Evolutionary conservation across 108 stramenopile species (phyloP).

Genomic region (Skeletonema tropicum): DNA sequence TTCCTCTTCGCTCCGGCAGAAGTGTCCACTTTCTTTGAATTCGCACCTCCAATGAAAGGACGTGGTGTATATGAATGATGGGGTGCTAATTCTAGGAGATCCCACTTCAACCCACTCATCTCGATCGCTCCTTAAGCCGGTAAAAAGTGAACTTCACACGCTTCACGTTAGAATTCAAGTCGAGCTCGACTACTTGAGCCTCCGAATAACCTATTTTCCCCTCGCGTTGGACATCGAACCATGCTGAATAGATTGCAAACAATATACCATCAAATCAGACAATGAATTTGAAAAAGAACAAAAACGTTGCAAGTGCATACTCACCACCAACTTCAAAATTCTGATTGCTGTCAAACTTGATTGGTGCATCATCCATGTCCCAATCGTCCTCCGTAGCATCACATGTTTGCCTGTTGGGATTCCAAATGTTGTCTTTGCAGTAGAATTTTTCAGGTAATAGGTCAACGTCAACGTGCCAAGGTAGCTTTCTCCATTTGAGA

Average conservation of each 20-base stretch:
- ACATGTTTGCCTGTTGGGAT: conserved; percentile 62
- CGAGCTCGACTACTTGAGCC: conserved; percentile 68
- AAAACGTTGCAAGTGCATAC: neutral
- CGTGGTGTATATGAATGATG: conserved; percentile 50
- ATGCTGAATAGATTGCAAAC: conserved; percentile 41
- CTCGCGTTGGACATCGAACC: conserved; percentile 80
- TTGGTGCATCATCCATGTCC: conserved; percentile 65
- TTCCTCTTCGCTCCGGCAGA: neutral
- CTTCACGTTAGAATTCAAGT: conserved; percentile 56
- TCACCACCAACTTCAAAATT: conserved; percentile 49
- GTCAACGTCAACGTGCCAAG: conserved; percentile 86
- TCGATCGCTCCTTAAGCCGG: conserved; percentile 40
- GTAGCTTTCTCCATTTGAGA: conserved; percentile 89
- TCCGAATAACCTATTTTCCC: conserved; percentile 59
- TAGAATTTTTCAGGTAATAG: conserved; percentile 84
- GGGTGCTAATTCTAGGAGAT: conserved; percentile 73
- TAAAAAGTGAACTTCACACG: conserved; percentile 78
- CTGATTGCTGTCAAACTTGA: conserved; percentile 44
- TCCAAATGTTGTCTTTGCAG: conserved; percentile 89
- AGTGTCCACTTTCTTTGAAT: conserved; percentile 25
- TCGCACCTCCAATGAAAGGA: conserved; percentile 27
- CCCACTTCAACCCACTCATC: conserved; percentile 81
- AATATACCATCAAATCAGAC: neutral
- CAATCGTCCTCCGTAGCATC: conserved; percentile 85
- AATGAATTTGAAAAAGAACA: neutral